These are phyloP conservation scores for Rhizophagus prolifer DNA, from an alignment of 192 early-diverging fungal genomes.

Conservation along the genomic window DNA sequence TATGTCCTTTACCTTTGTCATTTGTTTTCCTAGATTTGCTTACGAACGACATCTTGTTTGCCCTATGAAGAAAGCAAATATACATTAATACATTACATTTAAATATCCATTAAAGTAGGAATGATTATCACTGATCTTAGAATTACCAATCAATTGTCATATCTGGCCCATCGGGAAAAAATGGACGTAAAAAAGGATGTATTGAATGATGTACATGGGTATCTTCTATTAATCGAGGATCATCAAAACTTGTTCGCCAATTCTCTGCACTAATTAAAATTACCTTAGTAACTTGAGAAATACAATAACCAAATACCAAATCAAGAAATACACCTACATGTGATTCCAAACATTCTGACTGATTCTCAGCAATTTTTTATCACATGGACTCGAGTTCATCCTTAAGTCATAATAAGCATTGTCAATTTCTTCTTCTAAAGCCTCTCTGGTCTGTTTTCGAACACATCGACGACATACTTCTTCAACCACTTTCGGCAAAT, in stretches of 20 bases:
- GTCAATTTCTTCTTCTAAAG: background rate
- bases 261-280: conserved; percentile 7
- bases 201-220: conserved; percentile 5
- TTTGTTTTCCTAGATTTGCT: background rate
- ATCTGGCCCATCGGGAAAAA: background rate
- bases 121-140: background rate
- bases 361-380: conserved; percentile 3
- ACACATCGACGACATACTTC: background rate
- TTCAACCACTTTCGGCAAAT: background rate
- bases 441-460: background rate
- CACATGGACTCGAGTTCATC: background rate
- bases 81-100: background rate
- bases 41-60: background rate
- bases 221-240: conserved; percentile 9
- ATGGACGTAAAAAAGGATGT: conserved; percentile 16
- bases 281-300: conserved; percentile 17
- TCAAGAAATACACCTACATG: background rate
- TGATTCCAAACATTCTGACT: background rate
- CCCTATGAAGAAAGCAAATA: conserved; percentile 8
- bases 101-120: background rate
- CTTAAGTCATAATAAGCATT: background rate
- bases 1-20: background rate
- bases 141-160: conserved; percentile 7
- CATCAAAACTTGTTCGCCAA: conserved; percentile 13
- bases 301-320: background rate